Conservation (phyloP, 2,329 filamentous ascomycete species). For the Peltaster fructicola region DNA sequence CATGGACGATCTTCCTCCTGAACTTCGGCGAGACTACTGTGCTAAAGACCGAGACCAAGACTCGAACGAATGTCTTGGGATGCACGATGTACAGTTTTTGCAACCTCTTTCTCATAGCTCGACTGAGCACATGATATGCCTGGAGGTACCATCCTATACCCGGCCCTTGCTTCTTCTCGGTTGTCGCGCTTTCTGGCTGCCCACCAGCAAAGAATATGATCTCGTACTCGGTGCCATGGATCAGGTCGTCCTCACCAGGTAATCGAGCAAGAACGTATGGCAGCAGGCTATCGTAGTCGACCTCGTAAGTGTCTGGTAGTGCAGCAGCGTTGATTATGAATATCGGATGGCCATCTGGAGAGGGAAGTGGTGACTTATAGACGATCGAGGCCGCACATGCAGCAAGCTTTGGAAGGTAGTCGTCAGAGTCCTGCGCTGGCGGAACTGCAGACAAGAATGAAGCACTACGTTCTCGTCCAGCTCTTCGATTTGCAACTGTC, state of each 20-base stretch:
- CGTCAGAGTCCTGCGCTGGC: slow-evolving; percentile 26
- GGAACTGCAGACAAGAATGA: slow-evolving; percentile 31
- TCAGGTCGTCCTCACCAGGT: slow-evolving; percentile 37
- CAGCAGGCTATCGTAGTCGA: slow-evolving; percentile 36
- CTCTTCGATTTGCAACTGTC: slow-evolving; percentile 12
- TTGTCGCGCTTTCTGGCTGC: slow-evolving; percentile 25
- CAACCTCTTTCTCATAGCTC: slow-evolving; percentile 37
- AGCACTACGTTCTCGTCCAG: slow-evolving; percentile 16
- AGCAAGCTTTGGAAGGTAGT: slow-evolving; percentile 32
- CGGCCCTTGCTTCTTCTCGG: slow-evolving; percentile 29
- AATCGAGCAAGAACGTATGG: slow-evolving; percentile 38
- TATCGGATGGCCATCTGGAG: slow-evolving; percentile 30
- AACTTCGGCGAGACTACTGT: slow-evolving; percentile 41
- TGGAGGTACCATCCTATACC: slow-evolving; percentile 40
- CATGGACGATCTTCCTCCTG: slow-evolving; percentile 38
- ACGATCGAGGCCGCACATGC: slow-evolving; percentile 34
- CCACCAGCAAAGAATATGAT: slow-evolving; percentile 41
- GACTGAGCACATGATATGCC: slow-evolving; percentile 36
- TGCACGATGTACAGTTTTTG: slow-evolving; percentile 40
- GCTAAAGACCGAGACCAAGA: slow-evolving; percentile 37
- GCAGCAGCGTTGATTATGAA: slow-evolving; percentile 39
- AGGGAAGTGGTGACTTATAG: slow-evolving; percentile 34
- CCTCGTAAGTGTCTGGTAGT: slow-evolving; percentile 35
- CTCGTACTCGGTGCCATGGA: slow-evolving; percentile 36
- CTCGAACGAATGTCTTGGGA: slow-evolving; percentile 38